These are phyloP conservation scores for Chlorociboria aeruginascens DNA, from an alignment of 495 filamentous ascomycete species.

Conservation along the genomic window DNA sequence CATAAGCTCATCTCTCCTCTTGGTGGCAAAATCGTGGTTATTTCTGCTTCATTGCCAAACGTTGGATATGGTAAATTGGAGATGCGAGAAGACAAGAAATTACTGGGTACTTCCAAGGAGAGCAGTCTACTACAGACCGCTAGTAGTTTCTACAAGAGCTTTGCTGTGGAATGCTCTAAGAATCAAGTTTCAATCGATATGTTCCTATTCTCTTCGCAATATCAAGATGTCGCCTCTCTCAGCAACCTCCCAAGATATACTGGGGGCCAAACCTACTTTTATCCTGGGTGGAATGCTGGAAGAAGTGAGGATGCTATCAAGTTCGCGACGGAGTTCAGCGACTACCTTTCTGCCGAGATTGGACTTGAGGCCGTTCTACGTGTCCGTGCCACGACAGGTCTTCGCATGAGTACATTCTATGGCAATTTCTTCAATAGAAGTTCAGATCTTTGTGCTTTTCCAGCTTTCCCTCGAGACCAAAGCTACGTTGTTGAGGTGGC, in stretches of 20 bases:
- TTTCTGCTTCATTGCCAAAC: slow-evolving; percentile 85
- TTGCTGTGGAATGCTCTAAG: slow-evolving; percentile 97
- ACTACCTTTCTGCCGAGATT: slow-evolving; percentile 90
- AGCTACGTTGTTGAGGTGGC: slow-evolving; percentile 98
- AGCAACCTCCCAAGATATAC: slow-evolving; percentile 93
- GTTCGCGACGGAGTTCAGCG: slow-evolving; percentile 92
- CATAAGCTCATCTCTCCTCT: slow-evolving; percentile 90
- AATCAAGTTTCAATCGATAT: slow-evolving; percentile 98
- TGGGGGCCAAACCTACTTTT: slow-evolving; percentile 96
- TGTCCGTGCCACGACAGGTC: slow-evolving; percentile 85
- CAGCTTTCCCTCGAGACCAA: slow-evolving; percentile 93
- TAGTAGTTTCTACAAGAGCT: slow-evolving; percentile 97
- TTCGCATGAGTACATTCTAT: slow-evolving; percentile 96
- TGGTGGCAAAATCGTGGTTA: slow-evolving; percentile 86
- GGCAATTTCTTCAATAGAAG: slow-evolving; percentile 99
- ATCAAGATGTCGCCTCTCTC: slow-evolving; percentile 92
- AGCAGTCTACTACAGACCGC: slow-evolving; percentile 75
- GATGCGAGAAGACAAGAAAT: slow-evolving; percentile 92
- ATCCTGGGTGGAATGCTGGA: slow-evolving; percentile 94
- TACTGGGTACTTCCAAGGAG: slow-evolving; percentile 90
- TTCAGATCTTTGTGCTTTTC: slow-evolving; percentile 94
- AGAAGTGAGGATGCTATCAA: slow-evolving; percentile 92
- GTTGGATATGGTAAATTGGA: slow-evolving; percentile 81
- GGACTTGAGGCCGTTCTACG: slow-evolving; percentile 92
- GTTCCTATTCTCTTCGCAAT: slow-evolving; percentile 96